A percentile compares a stretch with the other conserved stretches of the same genome.
These are phyloP conservation scores for Diaporthe amygdali DNA, from an alignment of 2,329 filamentous ascomycete genomes.

Conservation along the genomic window DNA sequence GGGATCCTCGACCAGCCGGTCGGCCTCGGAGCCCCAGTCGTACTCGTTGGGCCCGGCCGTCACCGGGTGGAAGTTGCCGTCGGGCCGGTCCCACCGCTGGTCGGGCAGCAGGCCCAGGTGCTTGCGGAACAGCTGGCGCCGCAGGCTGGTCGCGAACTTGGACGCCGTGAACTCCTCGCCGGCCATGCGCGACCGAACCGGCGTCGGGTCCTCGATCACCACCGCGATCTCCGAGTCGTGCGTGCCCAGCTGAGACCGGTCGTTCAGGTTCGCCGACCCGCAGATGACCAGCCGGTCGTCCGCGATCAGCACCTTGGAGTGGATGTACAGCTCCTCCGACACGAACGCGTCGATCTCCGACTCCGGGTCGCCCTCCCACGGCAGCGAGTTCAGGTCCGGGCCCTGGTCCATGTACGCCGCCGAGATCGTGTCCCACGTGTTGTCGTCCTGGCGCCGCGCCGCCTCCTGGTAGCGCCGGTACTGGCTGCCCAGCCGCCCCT, in stretches of 20 bases:
- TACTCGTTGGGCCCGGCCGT: conserved; percentile 73
- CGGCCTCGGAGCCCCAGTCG: conserved; percentile 71
- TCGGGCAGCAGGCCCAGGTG: conserved; percentile 84
- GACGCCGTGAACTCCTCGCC: conserved; percentile 74
- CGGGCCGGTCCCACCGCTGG: conserved; percentile 70
- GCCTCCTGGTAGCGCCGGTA: conserved; percentile 78
- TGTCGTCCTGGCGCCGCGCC: conserved; percentile 58
- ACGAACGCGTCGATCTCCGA: conserved; percentile 87
- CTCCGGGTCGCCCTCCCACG: conserved; percentile 79
- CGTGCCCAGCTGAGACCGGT: conserved; percentile 85
- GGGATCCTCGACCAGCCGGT: conserved; percentile 76
- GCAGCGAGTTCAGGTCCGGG: conserved; percentile 65
- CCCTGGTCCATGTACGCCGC: conserved; percentile 85
- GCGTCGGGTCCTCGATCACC: conserved; percentile 80
- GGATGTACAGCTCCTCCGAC: conserved; percentile 95
- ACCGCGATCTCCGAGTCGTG: conserved; percentile 93
- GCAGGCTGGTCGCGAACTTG: conserved; percentile 78
- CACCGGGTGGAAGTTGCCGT: conserved; percentile 80
- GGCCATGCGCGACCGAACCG: conserved; percentile 75
- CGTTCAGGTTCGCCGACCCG: conserved; percentile 90
- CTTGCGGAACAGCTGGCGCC: conserved; percentile 87
- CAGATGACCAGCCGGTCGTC: conserved; percentile 88
- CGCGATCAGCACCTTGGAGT: conserved; percentile 87
- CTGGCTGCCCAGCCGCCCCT: conserved; percentile 45
- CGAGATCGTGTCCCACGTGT: conserved; percentile 76